These are phyloP conservation scores for Letharia columbiana DNA, from an alignment of 495 filamentous ascomycete species.

Conservation along the genomic window DNA sequence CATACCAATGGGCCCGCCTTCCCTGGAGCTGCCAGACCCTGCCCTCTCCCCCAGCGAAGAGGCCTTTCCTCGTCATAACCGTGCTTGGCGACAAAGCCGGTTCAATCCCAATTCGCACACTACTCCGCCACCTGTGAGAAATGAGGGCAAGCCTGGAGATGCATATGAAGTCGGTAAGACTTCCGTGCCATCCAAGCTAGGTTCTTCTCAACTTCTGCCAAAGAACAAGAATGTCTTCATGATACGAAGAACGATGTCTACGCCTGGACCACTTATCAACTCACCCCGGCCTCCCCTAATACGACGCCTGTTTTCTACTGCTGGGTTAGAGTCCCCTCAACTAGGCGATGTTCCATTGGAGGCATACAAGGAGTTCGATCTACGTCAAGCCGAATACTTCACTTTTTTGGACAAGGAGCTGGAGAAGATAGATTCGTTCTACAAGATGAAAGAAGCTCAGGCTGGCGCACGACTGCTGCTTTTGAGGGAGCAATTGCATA, in stretches of 20 bases:
- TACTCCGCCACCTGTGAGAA: constrained; percentile 19
- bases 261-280: constrained; percentile 11
- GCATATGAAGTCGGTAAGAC: constrained; percentile 37
- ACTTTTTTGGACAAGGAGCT: constrained; percentile 68
- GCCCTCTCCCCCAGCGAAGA: constrained; percentile 43
- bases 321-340: constrained; percentile 26
- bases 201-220: constrained; percentile 26
- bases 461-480: constrained; percentile 59
- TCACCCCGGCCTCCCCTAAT: constrained; percentile 27
- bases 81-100: constrained; percentile 25
- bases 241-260: constrained; percentile 22
- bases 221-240: constrained; percentile 30
- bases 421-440: constrained; percentile 80
- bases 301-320: constrained; percentile 36
- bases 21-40: constrained; percentile 64
- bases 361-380: constrained; percentile 44
- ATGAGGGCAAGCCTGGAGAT: constrained; percentile 25
- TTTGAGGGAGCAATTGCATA: constrained; percentile 71
- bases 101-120: constrained; percentile 22
- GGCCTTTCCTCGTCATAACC: constrained; percentile 25
- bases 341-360: constrained; percentile 37
- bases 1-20: constrained; percentile 36
- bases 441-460: constrained; percentile 72
- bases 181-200: constrained; percentile 21
- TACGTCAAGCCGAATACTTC: constrained; percentile 68